Evolutionary conservation across 2,329 filamentous ascomycete species (phyloP), one percentile per base, ranked within the genome.

Genomic region (Pseudogymnoascus sp.): DNA sequence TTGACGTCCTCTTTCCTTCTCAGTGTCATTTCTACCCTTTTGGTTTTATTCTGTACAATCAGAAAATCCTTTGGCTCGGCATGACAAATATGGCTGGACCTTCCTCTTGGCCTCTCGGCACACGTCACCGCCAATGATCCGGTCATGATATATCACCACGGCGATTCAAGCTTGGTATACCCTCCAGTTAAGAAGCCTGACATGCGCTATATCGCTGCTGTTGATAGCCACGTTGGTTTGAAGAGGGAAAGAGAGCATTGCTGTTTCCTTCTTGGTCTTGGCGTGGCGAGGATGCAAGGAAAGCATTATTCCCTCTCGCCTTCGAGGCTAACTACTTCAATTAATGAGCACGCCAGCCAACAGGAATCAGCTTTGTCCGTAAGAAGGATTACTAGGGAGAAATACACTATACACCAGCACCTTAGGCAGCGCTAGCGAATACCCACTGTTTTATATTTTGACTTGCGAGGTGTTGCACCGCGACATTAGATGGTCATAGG

Each of bases 1-100:
- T 54, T 54, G 14, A 31, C n/a, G 7, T 16, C 25, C 48, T 31
- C n/a, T 14, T 54, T 11, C 25, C 11, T 31, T 31, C 23, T 16
- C 39, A 6, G n/a, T 43, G 39, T 21, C 39, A 19, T 45, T 10
- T 14, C 41, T 21, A 23, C n/a, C 10, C 25, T 6, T 54, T 31
- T 31, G 19, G 48, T 31, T 54, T 54, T 31, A 54, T 31, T 31
- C 14, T 28, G 25, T 16, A 51, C 14, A 54, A 51, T 28, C 25
- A 16, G 25, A 54, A 31, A 54, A 54, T 54, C 48, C 48, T 54
- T 11, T n/a, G 4, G 25, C 48, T 54, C 48, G 48, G 48, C 48
- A 54, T 54, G 48, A 54, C 48, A 54, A n/a, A 54, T 54, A 54
- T 54, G 48, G 48, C 48, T 54, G 48, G 48, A 54, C 48, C 25